Conservation (phyloP, 2,329 filamentous ascomycete genomes). For the Aspergillus pseudonomiae region DNA sequence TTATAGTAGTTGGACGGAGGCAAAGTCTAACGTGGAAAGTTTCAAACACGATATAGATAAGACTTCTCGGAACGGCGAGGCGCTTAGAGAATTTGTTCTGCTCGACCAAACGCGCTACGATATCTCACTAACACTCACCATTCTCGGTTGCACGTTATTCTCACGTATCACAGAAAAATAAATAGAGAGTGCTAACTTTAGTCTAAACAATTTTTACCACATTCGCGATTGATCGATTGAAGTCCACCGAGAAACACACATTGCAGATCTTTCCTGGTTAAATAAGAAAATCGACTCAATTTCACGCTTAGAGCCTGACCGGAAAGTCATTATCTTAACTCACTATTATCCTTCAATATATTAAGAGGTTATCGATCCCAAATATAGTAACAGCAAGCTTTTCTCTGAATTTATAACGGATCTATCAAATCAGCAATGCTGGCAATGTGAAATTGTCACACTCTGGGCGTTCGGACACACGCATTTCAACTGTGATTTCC, state of each 20-base stretch:
- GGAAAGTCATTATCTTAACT: slow-evolving; percentile 34
- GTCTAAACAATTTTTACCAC: slow-evolving; percentile 53
- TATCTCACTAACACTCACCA: slow-evolving; percentile 32
- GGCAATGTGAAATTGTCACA: slow-evolving; percentile 36
- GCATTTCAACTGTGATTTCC: slow-evolving; percentile 46
- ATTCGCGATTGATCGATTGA: slow-evolving; percentile 34
- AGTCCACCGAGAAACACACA: slow-evolving; percentile 27
- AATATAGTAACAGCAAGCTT: slow-evolving; percentile 26
- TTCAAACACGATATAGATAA: slow-evolving; percentile 21
- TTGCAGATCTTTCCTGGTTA: slow-evolving; percentile 33
- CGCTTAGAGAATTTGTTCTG: slow-evolving; percentile 35
- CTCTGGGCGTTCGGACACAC: slow-evolving; percentile 52
- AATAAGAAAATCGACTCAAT: slow-evolving; percentile 31
- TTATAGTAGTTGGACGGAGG: slow-evolving; percentile 10
- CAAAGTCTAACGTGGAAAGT: slow-evolving; percentile 16
- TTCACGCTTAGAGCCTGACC: slow-evolving; percentile 24
- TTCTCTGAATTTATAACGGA: slow-evolving; percentile 44
- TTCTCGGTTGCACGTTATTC: slow-evolving; percentile 54
- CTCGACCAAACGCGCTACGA: slow-evolving; percentile 40
- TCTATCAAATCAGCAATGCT: slow-evolving; percentile 40
- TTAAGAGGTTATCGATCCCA: slow-evolving; percentile 25
- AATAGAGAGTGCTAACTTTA: slow-evolving; percentile 36
- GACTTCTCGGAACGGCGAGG: not conserved
- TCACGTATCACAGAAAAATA: slow-evolving; percentile 46
- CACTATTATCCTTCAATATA: slow-evolving; percentile 32